phyloP scores from a whole-genome alignment of 495 filamentous ascomycete species.

The Patellaria atrata region DNA sequence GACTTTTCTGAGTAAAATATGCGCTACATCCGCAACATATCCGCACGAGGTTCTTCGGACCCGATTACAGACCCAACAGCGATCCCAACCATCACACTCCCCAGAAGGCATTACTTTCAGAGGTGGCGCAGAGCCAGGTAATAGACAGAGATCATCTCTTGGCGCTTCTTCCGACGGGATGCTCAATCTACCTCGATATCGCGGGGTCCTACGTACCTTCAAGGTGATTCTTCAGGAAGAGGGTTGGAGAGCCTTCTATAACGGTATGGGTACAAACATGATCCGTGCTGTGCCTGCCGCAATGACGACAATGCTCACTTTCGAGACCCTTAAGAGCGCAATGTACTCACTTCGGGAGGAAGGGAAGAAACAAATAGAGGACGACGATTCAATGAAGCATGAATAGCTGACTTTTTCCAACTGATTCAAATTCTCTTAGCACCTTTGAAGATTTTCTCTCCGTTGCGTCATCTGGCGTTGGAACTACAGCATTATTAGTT shows the following conservation, averaged over 20 bases:
- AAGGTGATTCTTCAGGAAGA: conserved; percentile 78
- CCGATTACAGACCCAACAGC: conserved; percentile 73
- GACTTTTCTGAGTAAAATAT: conserved; percentile 87
- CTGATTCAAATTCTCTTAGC: too few relatives aligned
- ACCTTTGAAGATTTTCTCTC: too few relatives aligned
- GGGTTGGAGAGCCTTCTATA: conserved; percentile 93
- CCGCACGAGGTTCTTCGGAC: conserved; percentile 93
- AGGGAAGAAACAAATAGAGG: too few relatives aligned
- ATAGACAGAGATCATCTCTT: too few relatives aligned
- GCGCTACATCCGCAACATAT: conserved; percentile 90
- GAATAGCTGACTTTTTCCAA: too few relatives aligned
- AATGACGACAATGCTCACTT: conserved; percentile 94
- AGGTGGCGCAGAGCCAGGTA: conserved; percentile 39
- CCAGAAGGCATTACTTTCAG: conserved; percentile 47
- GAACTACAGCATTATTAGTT: too few relatives aligned
- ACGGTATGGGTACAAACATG: conserved; percentile 95
- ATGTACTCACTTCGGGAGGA: conserved; percentile 37
- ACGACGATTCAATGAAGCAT: too few relatives aligned
- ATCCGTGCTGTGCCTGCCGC: conserved; percentile 88
- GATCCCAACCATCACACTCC: conserved; percentile 38
- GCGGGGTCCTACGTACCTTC: conserved; percentile 67
- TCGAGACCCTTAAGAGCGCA: conserved; percentile 65
- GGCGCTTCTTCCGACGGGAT: conserved; percentile 43
- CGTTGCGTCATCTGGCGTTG: too few relatives aligned
- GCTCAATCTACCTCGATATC: conserved; percentile 54